phyloP scores from a whole-genome alignment of 495 filamentous ascomycete genomes.

The Podospora anserina region DNA sequence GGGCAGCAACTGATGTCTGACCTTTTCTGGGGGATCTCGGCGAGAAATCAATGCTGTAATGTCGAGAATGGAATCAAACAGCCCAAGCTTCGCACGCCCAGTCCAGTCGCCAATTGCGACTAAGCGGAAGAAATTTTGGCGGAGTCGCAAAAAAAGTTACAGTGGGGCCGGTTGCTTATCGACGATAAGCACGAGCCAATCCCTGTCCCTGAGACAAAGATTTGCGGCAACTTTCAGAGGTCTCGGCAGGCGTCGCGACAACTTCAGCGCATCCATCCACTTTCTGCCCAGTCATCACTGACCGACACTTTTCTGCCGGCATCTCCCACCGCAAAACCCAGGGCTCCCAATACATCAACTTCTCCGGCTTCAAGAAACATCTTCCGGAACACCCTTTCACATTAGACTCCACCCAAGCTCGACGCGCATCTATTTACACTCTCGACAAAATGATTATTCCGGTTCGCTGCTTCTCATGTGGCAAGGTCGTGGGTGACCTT shows the following conservation, averaged over 20 bases:
- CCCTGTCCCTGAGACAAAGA: constrained; percentile 18
- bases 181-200: constrained; percentile 34
- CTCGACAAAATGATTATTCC: constrained; percentile 85
- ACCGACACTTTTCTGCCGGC: not conserved
- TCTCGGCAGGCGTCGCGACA: constrained; percentile 3
- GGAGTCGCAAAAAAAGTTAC: constrained; percentile 32
- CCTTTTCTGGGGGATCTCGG: not conserved
- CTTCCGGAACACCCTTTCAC: not conserved
- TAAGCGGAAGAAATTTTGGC: constrained; percentile 36
- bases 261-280: not conserved
- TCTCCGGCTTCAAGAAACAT: not conserved
- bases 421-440: not conserved
- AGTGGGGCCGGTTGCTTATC: constrained; percentile 32
- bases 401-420: not conserved
- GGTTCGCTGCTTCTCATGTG: constrained; percentile 96
- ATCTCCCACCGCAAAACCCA: not conserved
- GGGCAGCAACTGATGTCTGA: not conserved
- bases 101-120: constrained; percentile 18
- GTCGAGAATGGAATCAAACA: constrained; percentile 8
- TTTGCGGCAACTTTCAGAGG: constrained; percentile 14
- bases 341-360: not conserved
- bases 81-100: constrained; percentile 4
- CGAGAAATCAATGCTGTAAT: not conserved
- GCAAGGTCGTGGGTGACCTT: constrained; percentile 94
- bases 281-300: not conserved